phyloP scores from a whole-genome alignment of 2,329 filamentous ascomycete genomes.

The Hypocrella siamensis region DNA sequence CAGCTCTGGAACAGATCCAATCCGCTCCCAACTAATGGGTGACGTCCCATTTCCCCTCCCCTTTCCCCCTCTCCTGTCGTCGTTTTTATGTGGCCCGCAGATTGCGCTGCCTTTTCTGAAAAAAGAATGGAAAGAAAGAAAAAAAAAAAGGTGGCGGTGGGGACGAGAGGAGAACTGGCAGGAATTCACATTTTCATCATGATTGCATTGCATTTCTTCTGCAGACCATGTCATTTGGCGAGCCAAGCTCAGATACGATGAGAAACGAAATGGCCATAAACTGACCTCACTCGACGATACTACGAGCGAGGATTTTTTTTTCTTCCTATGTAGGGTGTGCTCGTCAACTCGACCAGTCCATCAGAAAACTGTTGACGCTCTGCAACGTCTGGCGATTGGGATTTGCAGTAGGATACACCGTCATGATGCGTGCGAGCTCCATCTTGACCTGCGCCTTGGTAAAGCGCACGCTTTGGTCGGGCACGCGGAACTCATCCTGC shows the following conservation, averaged over 20 bases:
- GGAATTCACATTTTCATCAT: no score
- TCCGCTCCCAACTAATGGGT: conserved; percentile 10
- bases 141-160: no score
- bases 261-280: background rate
- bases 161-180: no score
- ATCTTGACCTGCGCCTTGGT: conserved; percentile 66
- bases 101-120: no score
- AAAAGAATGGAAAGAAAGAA: no score
- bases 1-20: conserved; percentile 28
- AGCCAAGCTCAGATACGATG: background rate
- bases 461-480: conserved; percentile 20
- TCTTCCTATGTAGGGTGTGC: no score
- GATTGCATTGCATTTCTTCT: no score
- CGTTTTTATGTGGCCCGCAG: no score
- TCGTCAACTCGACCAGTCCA: conserved; percentile 33
- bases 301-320: conserved; percentile 2
- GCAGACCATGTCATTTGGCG: background rate
- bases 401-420: conserved; percentile 62
- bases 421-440: conserved; percentile 69
- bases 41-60: background rate
- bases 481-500: conserved; percentile 29
- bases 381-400: conserved; percentile 76
- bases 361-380: conserved; percentile 80
- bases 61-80: no score
- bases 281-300: background rate